These are phyloP conservation scores for Sanghuangporus baumii DNA, from an alignment of 1,284 basidiomycete species.

Conservation along the genomic window DNA sequence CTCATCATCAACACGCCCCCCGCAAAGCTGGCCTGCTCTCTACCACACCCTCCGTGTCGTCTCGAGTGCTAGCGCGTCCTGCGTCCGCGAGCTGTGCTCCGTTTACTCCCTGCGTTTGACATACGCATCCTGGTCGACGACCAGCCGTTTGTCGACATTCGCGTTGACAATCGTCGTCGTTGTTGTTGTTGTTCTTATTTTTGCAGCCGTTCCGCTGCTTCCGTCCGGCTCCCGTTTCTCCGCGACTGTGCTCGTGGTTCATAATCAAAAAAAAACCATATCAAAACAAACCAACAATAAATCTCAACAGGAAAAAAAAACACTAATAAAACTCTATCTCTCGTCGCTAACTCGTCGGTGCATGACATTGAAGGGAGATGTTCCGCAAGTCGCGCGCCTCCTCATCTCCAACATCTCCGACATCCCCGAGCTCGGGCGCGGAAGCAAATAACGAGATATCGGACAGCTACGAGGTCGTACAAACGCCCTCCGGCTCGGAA, in stretches of 20 bases:
- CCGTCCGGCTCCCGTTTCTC: neutral
- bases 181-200: neutral
- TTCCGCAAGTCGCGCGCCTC: conserved; percentile 8
- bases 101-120: neutral
- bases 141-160: neutral
- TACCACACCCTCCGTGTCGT: neutral
- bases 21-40: neutral
- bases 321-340: neutral
- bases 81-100: conserved; percentile 8
- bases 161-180: neutral
- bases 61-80: neutral
- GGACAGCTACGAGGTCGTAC: conserved; percentile 12
- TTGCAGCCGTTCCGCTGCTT: neutral
- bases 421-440: conserved; percentile 4
- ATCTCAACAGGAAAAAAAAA: neutral
- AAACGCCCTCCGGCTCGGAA: conserved; percentile 9
- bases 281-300: neutral
- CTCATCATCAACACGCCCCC: neutral
- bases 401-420: conserved; percentile 8
- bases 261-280: neutral
- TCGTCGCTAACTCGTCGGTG: neutral
- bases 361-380: neutral
- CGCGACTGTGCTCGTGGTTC: neutral
- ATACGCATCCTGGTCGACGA: neutral
- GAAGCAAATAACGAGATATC: conserved; percentile 8